Evolutionary conservation across 176 grass and related monocot genomes (phyloP), one percentile per base, ranked within the genome.

Genomic region (Alopecurus myosuroides): DNA sequence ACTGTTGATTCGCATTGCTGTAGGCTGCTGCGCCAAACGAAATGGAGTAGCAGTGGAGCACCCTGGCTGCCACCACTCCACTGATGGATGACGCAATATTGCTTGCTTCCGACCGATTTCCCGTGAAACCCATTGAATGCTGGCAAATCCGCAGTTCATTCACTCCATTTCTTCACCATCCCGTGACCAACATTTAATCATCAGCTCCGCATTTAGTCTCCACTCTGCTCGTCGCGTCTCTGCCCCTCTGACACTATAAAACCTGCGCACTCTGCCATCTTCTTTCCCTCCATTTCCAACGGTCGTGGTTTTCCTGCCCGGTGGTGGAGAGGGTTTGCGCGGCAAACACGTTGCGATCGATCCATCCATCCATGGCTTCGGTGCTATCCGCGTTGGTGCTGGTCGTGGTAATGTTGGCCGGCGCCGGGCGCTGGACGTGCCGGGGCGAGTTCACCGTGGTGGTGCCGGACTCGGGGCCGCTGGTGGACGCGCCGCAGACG

Each of bases 101-200:
- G 78, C 30, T 40, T 15, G 30, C 44, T 86, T 36, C 62, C 37
- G 85, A 48, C 74, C 22, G 61, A 85, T 92, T 94, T 91, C 95
- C 85, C 95, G 95, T 98, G 95, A 98, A 92, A 65, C 66, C 81
- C 84, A 93, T 98, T 98, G 26, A 98, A 95, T 98, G 89, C 87
- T 39, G 23, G 81, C 82, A 79, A 88, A 88, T 86, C 93, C 58
- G 40, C 78, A 86, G 34, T 94, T 95, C 93, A 92, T 92, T 92
- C 39, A 94, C 52, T 87, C 49, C 78, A 0, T 22, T 73, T 91
- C 87, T 85, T 25, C 86, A 31, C 74, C 28, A 74, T 90, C 86
- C 84, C 91, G 92, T 94, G 93, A 94, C 76, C 88, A 51, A n/a
- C 90, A 96, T 92, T 99, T 77, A 94, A 79, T 86, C 45, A 18